Base-by-base conservation (phyloP, 179 eudicot species). In the Patellifolia procumbens region DNA sequence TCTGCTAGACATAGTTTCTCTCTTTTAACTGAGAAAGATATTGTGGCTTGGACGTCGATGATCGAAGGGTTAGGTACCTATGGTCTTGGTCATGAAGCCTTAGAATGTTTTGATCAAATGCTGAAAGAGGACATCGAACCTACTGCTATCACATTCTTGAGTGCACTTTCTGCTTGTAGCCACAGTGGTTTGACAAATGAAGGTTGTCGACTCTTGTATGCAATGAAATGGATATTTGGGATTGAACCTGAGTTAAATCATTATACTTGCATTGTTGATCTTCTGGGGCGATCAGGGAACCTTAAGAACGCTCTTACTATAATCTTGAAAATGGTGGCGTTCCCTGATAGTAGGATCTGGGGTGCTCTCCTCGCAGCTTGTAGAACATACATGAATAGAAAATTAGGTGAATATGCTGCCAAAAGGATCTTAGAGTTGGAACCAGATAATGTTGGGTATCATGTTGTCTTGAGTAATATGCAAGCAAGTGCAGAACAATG, bases 231-330 rank as follows among this genome's bases (percentile, higher is more conserved):
- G 87, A 29, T 66, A 48, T 87, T 81, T 59, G 55, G 78, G 15
- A 63, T 80, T 29, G 81, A 81, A 48, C 90, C 88, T 5, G 72
- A 80, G 34, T 42, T 87, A 61, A 74, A 76, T 37, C 88, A 87
- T 35, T 87, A 81, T 79, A 83, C 88, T 39, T 86, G 88, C 76
- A 43, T 88, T 24, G 89, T 88, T 63, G 89, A 88, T 75, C 84
- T 88, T 16, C 76, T 88, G 72, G 87, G 89, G 26, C 81, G 89
- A 71, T 59, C 81, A 32, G 88, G 88, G 66, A 85, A 80, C 74
- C 79, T 85, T 26, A 85, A 76, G 68, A 87, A 83, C 46, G 87
- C 85, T 1, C 72, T 85, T 3, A 7, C 70, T 59, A 61, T 87
- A 42, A 81, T 81, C 43, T 26, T 85, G 67, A 87, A 83, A 74